Conservation (phyloP, 768 basidiomycete genomes). For the Bullera alba region DNA sequence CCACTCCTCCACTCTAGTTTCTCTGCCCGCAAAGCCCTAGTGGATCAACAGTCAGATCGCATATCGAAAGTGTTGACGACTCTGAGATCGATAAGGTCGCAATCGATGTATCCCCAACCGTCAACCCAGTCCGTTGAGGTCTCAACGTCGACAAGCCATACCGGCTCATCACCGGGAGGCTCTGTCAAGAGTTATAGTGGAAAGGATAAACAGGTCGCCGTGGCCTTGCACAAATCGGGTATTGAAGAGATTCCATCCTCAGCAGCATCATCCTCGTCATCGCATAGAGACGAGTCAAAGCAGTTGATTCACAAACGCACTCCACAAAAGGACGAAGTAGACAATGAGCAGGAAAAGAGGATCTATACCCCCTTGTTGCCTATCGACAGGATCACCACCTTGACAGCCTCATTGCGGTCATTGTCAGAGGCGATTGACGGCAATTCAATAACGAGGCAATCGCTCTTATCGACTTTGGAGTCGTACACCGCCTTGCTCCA, state of each 20-base stretch:
- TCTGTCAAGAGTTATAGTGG: not conserved
- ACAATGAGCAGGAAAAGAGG: not conserved
- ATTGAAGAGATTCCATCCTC: slow-evolving; percentile 11
- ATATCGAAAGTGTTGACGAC: slow-evolving; percentile 5
- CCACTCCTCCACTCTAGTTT: slow-evolving; percentile 42
- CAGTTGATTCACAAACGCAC: no score
- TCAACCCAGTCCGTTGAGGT: not conserved
- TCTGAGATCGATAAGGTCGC: slow-evolving; percentile 15
- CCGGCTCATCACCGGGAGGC: not conserved
- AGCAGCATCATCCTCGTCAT: slow-evolving; percentile 9
- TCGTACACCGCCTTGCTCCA: slow-evolving; percentile 38
- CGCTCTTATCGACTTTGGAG: slow-evolving; percentile 36
- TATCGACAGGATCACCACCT: not conserved
- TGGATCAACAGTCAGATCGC: slow-evolving; percentile 28
- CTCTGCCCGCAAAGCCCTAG: slow-evolving; percentile 37
- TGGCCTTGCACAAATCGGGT: not conserved
- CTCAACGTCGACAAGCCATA: not conserved
- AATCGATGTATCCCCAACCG: slow-evolving; percentile 3
- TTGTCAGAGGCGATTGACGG: slow-evolving; percentile 21
- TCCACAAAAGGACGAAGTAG: no score
- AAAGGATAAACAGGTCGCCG: not conserved
- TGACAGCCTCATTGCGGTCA: slow-evolving; percentile 8
- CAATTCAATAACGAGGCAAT: slow-evolving; percentile 42
- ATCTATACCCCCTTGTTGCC: not conserved
- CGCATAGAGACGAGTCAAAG: not conserved